These are phyloP conservation scores for Colletotrichum lentis DNA, from an alignment of 2,329 filamentous ascomycete species.

Conservation along the genomic window DNA sequence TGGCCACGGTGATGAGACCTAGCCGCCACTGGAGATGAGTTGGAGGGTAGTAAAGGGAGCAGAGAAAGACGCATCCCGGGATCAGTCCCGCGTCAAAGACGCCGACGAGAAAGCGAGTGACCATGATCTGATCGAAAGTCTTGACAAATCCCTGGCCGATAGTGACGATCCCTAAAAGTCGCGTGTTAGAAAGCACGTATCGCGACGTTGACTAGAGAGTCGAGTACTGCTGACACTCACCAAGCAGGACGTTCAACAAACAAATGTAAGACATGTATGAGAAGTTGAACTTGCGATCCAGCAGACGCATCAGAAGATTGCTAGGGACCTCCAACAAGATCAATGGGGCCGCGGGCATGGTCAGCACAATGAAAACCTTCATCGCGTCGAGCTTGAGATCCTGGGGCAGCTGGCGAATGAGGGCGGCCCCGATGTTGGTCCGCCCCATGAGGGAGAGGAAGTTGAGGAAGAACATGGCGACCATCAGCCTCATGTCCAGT, in stretches of 20 bases:
- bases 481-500: constrained; percentile 41
- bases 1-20: constrained; percentile 41
- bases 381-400: constrained; percentile 41
- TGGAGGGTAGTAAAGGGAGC: constrained; percentile 41
- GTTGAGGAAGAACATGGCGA: constrained; percentile 44
- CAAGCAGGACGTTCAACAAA: constrained; percentile 36
- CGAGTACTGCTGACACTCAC: constrained; percentile 18
- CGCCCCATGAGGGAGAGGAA: constrained; percentile 43
- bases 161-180: constrained; percentile 40
- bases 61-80: constrained; percentile 41
- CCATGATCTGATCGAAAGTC: constrained; percentile 39
- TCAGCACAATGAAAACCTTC: constrained; percentile 40
- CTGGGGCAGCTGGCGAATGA: constrained; percentile 41
- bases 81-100: constrained; percentile 42
- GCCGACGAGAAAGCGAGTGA: constrained; percentile 40
- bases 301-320: constrained; percentile 39
- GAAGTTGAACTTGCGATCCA: constrained; percentile 35
- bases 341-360: constrained; percentile 36
- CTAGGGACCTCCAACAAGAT: constrained; percentile 40
- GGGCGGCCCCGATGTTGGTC: constrained; percentile 42
- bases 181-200: neutral
- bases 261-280: constrained; percentile 40
- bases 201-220: too few species aligned
- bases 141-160: constrained; percentile 42
- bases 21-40: constrained; percentile 42